Conservation (phyloP, 106 monocot species). For the Dendrobium officinale region DNA sequence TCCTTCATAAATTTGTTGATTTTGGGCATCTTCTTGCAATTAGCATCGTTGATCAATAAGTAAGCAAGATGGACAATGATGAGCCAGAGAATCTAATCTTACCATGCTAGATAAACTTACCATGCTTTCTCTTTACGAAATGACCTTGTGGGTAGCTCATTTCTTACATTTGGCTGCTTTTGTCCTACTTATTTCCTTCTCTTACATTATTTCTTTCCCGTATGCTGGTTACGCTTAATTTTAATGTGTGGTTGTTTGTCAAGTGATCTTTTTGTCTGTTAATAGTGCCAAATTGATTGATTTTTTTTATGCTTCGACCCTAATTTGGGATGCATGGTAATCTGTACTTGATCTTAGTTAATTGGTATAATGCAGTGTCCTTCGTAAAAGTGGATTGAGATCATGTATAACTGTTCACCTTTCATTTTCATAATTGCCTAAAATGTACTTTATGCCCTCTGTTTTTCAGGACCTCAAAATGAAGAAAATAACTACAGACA, state of each 20-base stretch:
- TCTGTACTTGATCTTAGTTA: background rate
- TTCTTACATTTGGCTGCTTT: background rate
- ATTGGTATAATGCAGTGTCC: background rate
- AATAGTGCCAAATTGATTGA: too few relatives aligned
- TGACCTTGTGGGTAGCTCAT: background rate
- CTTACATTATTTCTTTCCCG: background rate
- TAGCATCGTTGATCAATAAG: too few relatives aligned
- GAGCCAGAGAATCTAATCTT: too few relatives aligned
- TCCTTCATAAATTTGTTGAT: too few relatives aligned
- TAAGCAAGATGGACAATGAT: too few relatives aligned
- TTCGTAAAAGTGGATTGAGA: background rate
- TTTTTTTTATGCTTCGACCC: too few relatives aligned
- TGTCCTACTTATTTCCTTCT: background rate
- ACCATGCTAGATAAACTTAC: too few relatives aligned
- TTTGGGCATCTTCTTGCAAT: too few relatives aligned
- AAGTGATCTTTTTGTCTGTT: too few relatives aligned
- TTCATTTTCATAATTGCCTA: background rate
- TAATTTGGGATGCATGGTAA: background rate
- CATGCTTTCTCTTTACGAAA: background rate
- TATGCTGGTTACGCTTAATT: background rate
- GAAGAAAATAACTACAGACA: conserved; percentile 67
- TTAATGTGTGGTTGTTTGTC: too few relatives aligned
- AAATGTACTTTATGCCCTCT: background rate
- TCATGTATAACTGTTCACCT: background rate
- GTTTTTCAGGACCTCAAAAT: conserved; percentile 39